Base-by-base conservation (phyloP, 148 eudicot species). In the Camellia lanceoleosa region DNA sequence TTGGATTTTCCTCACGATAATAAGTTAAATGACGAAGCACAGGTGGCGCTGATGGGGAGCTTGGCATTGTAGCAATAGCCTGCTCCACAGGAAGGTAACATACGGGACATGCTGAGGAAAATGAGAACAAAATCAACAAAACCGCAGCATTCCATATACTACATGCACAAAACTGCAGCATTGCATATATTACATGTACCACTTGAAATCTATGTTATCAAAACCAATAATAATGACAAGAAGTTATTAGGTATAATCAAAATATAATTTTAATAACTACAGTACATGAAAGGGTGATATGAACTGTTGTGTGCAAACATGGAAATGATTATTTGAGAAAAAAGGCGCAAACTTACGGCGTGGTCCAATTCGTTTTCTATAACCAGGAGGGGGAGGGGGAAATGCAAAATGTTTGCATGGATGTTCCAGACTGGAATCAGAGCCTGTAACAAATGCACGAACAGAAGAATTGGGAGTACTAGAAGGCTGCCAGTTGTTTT, bases 1-100 rank as follows among this genome's bases (percentile, higher is more conserved):
- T 73, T 71, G 91, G 86, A 80, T 84, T 84, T 56, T 88, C 91
- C 80, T 85, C 94, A 75, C 82, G 90, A 51, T 87, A 91, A 80
- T 90, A 95, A 83, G 86, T 93, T 86, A 95, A 86, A 79, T 90
- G 86, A 60, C 59, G 91, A 84, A 91, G 92, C 79, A 93, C 87
- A 2, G 97, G 97, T 79, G 97, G 93, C 43, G 60, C 68, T n/a
- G 97, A 89, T 65, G 95, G 94, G 76, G 84, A 79, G 68, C 80
- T 86, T 69, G 98, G 98, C 94, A 93, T 93, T 76, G 90, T 87
- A 69, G 92, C 87, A 71, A 82, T 80, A 71, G 98, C 98, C 82
- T 88, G 91, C 83, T 95, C 93, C 76, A 87, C 92, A 38, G 97
- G 89, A 78, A 91, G 85, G 84, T 95, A 95, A 82, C 98, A 95